Percentiles rank a stretch among this genome's conserved stretches.
These are phyloP conservation scores for Onygenales sp. DNA, from an alignment of 2,329 filamentous ascomycete genomes.

Conservation along the genomic window DNA sequence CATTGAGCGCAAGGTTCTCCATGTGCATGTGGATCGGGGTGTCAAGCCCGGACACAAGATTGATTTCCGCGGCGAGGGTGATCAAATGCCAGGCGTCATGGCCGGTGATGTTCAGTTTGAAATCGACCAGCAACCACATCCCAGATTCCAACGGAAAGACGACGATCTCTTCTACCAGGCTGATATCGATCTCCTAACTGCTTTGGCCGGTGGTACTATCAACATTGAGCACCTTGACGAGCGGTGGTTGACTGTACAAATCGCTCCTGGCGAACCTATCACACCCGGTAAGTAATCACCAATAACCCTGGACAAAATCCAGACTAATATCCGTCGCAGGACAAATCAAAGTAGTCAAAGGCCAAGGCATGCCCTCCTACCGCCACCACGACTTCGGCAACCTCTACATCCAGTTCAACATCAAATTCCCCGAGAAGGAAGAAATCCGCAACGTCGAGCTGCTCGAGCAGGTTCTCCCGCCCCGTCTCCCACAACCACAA, in stretches of 20 bases:
- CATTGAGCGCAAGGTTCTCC: slow-evolving; percentile 93
- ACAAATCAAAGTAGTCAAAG: slow-evolving; percentile 84
- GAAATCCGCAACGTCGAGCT: slow-evolving; percentile 61
- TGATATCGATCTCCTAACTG: slow-evolving; percentile 91
- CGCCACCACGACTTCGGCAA: slow-evolving; percentile 94
- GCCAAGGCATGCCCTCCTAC: slow-evolving; percentile 94
- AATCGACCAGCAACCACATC: slow-evolving; percentile 98
- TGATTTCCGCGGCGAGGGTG: slow-evolving; percentile 92
- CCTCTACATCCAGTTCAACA: slow-evolving; percentile 92
- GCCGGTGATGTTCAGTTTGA: slow-evolving; percentile 97
- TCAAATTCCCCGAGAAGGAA: slow-evolving; percentile 86
- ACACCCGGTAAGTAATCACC: slow-evolving; percentile 61
- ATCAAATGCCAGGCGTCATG: slow-evolving; percentile 86
- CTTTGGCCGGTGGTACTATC: slow-evolving; percentile 81
- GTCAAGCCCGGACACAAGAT: slow-evolving; percentile 92
- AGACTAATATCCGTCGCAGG: slow-evolving; percentile 43
- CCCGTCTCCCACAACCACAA: slow-evolving; percentile 52
- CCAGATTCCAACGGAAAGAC: slow-evolving; percentile 88
- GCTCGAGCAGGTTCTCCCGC: slow-evolving; percentile 76
- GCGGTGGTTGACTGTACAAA: slow-evolving; percentile 88
- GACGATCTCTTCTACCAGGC: slow-evolving; percentile 93
- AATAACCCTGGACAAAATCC: slow-evolving; percentile 17
- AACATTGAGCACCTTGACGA: slow-evolving; percentile 96
- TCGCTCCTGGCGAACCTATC: slow-evolving; percentile 90
- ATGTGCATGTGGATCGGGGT: slow-evolving; percentile 94